Conservation (phyloP, 2,329 filamentous ascomycete species). For the Fusarium newnesense region DNA sequence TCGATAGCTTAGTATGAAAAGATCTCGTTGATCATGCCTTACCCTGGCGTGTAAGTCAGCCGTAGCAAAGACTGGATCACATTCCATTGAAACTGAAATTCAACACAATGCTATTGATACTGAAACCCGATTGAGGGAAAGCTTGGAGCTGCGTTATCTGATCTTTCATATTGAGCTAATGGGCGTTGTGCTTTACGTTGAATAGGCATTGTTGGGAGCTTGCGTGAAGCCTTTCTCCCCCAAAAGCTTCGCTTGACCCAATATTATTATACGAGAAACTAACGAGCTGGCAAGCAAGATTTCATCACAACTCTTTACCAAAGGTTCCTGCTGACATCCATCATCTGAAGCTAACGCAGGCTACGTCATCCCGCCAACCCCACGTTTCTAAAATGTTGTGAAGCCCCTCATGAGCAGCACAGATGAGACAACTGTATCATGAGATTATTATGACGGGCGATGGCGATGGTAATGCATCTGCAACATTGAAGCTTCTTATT, state of each 20-base stretch:
- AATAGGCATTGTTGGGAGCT: not conserved
- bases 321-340: not conserved
- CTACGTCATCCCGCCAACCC: slow-evolving; percentile 29
- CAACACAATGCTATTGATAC: not conserved
- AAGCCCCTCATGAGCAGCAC: not conserved
- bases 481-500: slow-evolving; percentile 7
- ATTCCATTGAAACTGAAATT: not conserved
- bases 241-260: too few species aligned
- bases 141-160: not conserved
- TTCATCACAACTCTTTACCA: not conserved
- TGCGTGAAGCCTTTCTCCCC: not conserved
- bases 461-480: not conserved
- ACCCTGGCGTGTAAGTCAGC: not conserved
- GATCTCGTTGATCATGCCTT: not conserved
- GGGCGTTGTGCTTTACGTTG: not conserved
- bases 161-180: not conserved
- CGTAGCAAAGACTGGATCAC: not conserved
- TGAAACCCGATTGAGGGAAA: not conserved
- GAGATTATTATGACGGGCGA: slow-evolving; percentile 25
- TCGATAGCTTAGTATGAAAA: not conserved
- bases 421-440: not conserved
- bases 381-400: not conserved
- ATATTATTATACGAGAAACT: not conserved
- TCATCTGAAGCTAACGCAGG: slow-evolving; percentile 7
- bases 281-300: not conserved